Base-by-base conservation (phyloP, 306 rosid genomes). In the Pyrus betulifolia region DNA sequence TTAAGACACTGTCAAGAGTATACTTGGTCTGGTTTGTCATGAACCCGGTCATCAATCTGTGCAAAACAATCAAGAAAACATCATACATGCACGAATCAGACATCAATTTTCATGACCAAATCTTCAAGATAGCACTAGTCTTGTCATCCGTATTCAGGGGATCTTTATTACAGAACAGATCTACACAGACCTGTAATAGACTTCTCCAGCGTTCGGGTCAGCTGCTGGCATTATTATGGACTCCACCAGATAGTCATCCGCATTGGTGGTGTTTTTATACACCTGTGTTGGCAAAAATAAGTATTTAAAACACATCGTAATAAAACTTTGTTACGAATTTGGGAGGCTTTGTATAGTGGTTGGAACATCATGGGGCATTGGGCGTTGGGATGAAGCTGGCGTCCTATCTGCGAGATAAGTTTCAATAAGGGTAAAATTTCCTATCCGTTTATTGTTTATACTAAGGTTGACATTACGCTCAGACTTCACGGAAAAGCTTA, bases 201-300 rank as follows among this genome's bases (percentile, higher is more conserved):
- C 97, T 87, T 92, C 99, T 77, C 97, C 92, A 0, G 99, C 93
- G 68, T 92, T 92, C 54, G 96, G 97, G 74, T 95, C 97, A 62
- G 91, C 91, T 70, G 97, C 97, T 72, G 99, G 97, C 74, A 82
- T 84, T 68, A 88, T 80, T 80, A 92, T 95, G 35, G 99, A 95
- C 68, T 95, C 87, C 78, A 95, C 97, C 59, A 92, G 97, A 85
- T 95, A 92, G 80, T 92, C 96, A 81, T 95, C 99, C 69, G 89
- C 99, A 81, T 95, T 95, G 66, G 96, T 79, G 17, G 90, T 25
- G 78, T 92, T 88, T 83, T 77, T 69, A 71, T 92, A 95, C 62
- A 92, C 97, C 97, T 92, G 87, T 23, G 66, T 73, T 35, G 64
- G 54, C 33, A 77, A 82, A 78, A 40, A 7, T 6, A 74, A 28